A percentile compares a stretch with the other conserved stretches of the same genome.
Evolutionary conservation across 768 basidiomycete genomes (phyloP).

Genomic region (Macrolepiota dolichaula): DNA sequence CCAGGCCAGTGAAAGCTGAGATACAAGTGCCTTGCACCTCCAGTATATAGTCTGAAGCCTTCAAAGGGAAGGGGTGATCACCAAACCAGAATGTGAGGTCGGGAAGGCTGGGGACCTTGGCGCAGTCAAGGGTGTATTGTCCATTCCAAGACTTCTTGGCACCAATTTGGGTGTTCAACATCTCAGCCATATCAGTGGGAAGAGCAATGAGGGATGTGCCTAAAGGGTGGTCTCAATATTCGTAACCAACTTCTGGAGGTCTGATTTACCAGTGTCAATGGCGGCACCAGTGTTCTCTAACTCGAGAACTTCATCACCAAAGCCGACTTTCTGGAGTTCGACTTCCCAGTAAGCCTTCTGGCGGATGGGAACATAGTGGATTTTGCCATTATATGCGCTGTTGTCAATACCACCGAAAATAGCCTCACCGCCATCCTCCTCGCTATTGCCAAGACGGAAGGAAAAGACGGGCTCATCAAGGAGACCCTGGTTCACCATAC

Average conservation of each 20-base stretch:
- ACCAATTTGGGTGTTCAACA: slow-evolving; percentile 94
- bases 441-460: slow-evolving; percentile 87
- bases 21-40: slow-evolving; percentile 92
- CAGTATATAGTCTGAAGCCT: slow-evolving; percentile 85
- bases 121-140: slow-evolving; percentile 89
- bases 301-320: slow-evolving; percentile 86
- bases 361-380: slow-evolving; percentile 86
- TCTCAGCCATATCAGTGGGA: slow-evolving; percentile 93
- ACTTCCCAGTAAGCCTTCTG: slow-evolving; percentile 99
- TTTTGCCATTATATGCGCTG: slow-evolving; percentile 71
- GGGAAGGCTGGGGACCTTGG: slow-evolving; percentile 80
- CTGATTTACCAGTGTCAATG: slow-evolving; percentile 71
- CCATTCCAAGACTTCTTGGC: slow-evolving; percentile 95
- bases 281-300: slow-evolving; percentile 93
- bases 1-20: slow-evolving; percentile 88
- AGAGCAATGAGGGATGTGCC: slow-evolving; percentile 94
- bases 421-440: slow-evolving; percentile 87
- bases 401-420: slow-evolving; percentile 88
- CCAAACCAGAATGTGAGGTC: slow-evolving; percentile 81
- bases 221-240: slow-evolving; percentile 22
- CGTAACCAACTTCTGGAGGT: neutral
- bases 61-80: slow-evolving; percentile 75
- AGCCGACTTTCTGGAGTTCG: slow-evolving; percentile 80
- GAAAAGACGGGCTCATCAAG: slow-evolving; percentile 88
- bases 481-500: slow-evolving; percentile 79